These are phyloP conservation scores for Ceratobasidium sp. DNA, from an alignment of 1,284 basidiomycete species.

Conservation along the genomic window DNA sequence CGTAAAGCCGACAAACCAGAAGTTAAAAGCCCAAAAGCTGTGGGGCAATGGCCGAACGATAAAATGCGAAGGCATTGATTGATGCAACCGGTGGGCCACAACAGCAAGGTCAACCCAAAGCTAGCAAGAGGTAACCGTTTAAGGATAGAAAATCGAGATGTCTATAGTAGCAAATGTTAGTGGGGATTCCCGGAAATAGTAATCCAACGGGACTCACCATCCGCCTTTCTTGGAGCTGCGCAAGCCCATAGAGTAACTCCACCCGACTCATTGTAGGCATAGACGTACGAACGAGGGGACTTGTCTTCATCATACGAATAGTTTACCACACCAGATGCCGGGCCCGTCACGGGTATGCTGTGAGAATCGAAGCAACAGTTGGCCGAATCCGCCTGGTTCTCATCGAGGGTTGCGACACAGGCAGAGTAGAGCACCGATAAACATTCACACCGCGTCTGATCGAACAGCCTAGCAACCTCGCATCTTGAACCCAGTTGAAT, in stretches of 20 bases:
- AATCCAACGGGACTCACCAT: neutral
- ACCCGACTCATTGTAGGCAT: conserved; percentile 69
- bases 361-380: conserved; percentile 54
- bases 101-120: too few relatives aligned
- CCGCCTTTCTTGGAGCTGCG: conserved; percentile 53
- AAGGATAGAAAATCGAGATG: conserved; percentile 55
- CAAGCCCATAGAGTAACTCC: conserved; percentile 69
- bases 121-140: neutral
- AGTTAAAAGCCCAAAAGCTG: neutral
- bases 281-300: conserved; percentile 70
- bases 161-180: conserved; percentile 46
- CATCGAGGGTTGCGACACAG: conserved; percentile 48
- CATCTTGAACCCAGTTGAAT: conserved; percentile 43
- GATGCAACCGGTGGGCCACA: neutral
- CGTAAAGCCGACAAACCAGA: neutral
- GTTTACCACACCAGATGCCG: conserved; percentile 44
- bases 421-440: neutral
- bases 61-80: neutral
- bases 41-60: neutral
- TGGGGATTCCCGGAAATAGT: neutral
- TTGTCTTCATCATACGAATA: conserved; percentile 57
- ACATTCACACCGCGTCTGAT: neutral
- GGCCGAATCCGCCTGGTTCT: conserved; percentile 49
- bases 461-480: neutral
- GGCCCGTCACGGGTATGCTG: conserved; percentile 51